phyloP scores from a whole-genome alignment of 768 basidiomycete genomes.

The Lactifluus rugatus region DNA sequence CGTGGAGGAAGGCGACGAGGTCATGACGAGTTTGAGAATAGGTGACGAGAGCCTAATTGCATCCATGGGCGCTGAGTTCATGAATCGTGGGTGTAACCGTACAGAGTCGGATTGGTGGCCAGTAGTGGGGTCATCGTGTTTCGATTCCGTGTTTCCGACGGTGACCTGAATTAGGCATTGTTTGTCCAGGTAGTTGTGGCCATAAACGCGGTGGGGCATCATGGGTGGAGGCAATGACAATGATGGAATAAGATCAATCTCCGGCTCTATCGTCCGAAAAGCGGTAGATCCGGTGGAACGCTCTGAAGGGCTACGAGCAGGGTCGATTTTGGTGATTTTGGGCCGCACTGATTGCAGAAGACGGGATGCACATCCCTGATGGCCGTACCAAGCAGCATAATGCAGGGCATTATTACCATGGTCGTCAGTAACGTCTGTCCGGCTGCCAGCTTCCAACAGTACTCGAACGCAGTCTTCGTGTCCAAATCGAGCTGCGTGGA shows the following conservation, averaged over 20 bases:
- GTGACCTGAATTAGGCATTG: conserved; percentile 79
- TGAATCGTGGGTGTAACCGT: conserved; percentile 64
- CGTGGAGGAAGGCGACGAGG: conserved; percentile 71
- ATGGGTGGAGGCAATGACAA: conserved; percentile 96
- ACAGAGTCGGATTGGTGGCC: conserved; percentile 39
- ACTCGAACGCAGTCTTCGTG: conserved; percentile 61
- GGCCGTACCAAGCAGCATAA: conserved; percentile 96
- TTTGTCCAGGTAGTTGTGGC: conserved; percentile 89
- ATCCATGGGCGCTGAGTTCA: conserved; percentile 57
- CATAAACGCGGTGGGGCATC: conserved; percentile 95
- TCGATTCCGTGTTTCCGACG: conserved; percentile 56
- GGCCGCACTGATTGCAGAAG: conserved; percentile 30
- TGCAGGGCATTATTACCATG: conserved; percentile 76
- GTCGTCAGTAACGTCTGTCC: conserved; percentile 74
- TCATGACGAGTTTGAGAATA: conserved; percentile 92
- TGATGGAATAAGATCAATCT: conserved; percentile 88
- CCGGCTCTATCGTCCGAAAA: conserved; percentile 40
- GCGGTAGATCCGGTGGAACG: conserved; percentile 22
- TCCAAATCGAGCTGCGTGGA: conserved; percentile 88
- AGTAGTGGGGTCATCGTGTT: conserved; percentile 16
- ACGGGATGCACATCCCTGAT: conserved; percentile 53
- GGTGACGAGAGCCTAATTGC: conserved; percentile 63
- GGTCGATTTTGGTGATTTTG: conserved; percentile 15
- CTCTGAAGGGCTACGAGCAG: conserved; percentile 21
- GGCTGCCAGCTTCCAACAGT: conserved; percentile 72